These are phyloP conservation scores for Fusarium nurragi DNA, from an alignment of 2,329 filamentous ascomycete genomes.

Conservation along the genomic window DNA sequence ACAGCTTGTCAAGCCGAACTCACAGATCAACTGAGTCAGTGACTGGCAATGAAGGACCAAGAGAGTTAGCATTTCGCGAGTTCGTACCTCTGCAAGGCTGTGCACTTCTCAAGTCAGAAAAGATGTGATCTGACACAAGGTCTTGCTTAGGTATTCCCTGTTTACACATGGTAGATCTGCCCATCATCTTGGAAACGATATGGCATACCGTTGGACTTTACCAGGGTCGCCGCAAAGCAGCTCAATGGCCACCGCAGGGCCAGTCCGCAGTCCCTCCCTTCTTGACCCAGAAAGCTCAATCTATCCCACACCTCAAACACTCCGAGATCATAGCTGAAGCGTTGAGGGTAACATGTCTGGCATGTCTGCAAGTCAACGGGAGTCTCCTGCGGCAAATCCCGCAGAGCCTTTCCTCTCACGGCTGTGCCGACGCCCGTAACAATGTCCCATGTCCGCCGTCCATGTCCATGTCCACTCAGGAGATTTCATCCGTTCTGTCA, in stretches of 20 bases:
- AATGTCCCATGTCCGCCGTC: constrained; percentile 14
- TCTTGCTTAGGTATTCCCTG: constrained; percentile 34
- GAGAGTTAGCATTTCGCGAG: constrained; percentile 1
- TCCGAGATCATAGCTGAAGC: constrained; percentile 26
- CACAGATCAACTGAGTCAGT: not conserved
- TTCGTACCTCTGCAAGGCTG: constrained; percentile 41
- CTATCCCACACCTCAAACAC: constrained; percentile 28
- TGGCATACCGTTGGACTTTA: constrained; percentile 8
- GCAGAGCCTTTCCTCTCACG: constrained; percentile 16
- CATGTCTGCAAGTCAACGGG: not conserved
- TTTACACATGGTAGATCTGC: constrained; percentile 42
- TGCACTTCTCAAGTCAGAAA: constrained; percentile 9
- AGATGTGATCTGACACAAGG: constrained; percentile 41
- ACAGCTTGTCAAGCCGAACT: not conserved
- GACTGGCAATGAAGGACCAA: not conserved
- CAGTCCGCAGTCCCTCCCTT: constrained; percentile 18
- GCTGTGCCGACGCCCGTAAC: constrained; percentile 26
- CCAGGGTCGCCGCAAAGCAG: constrained; percentile 10
- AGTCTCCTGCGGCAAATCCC: constrained; percentile 20
- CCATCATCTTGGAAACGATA: constrained; percentile 37
- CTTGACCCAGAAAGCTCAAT: constrained; percentile 28
- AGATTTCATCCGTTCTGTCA: constrained; percentile 33
- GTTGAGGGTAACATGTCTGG: constrained; percentile 20
- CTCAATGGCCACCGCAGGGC: constrained; percentile 17
- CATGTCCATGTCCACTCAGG: not conserved